Conservation (phyloP, 257 asterid species). For the Nicotiana noctiflora region DNA sequence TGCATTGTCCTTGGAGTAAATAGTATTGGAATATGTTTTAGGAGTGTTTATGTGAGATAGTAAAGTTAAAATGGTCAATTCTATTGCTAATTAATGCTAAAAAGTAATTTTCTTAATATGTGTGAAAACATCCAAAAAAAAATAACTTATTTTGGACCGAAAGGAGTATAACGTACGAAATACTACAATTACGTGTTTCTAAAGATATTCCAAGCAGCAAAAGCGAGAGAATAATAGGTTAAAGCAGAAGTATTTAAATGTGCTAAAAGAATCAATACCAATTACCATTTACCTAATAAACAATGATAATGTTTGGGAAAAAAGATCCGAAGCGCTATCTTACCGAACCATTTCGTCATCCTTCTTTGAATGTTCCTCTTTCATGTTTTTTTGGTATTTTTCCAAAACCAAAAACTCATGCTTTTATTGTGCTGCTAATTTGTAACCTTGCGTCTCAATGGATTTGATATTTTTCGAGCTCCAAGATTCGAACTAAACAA, state of each 20-base stretch:
- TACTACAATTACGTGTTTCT: not conserved
- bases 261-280: not conserved
- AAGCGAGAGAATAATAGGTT: not conserved
- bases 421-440: not conserved
- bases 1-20: too few relatives aligned
- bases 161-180: too few relatives aligned
- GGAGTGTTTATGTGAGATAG: too few relatives aligned
- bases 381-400: not conserved
- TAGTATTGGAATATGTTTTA: too few relatives aligned
- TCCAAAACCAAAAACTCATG: not conserved
- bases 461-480: too few relatives aligned
- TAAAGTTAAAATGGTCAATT: too few relatives aligned
- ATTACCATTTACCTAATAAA: not conserved
- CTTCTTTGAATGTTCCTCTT: too few relatives aligned
- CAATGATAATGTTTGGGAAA: not conserved
- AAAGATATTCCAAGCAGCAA: not conserved
- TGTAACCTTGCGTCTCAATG: not conserved
- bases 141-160: too few relatives aligned
- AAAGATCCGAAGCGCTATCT: not conserved
- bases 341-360: not conserved
- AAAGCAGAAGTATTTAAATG: too few relatives aligned
- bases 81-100: too few relatives aligned
- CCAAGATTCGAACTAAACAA: not conserved
- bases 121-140: too few relatives aligned
- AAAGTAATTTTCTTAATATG: too few relatives aligned